phyloP scores from a whole-genome alignment of 2,329 filamentous ascomycete species.

The Fusarium nelsonii region DNA sequence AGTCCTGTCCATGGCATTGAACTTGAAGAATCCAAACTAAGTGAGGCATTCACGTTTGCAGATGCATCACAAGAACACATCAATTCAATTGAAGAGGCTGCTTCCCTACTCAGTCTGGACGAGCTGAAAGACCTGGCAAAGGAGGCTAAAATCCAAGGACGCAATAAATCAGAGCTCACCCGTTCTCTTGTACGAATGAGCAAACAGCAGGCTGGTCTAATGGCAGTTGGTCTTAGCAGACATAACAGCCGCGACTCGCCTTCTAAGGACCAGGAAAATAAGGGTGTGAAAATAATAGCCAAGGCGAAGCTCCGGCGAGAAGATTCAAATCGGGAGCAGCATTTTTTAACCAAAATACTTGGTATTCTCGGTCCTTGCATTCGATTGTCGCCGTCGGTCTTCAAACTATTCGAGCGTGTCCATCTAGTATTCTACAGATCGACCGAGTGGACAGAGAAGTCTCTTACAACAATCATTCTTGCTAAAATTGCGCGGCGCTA shows the following conservation, averaged over 20 bases:
- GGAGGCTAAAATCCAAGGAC: slow-evolving; percentile 87
- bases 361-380: slow-evolving; percentile 85
- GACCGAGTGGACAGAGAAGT: slow-evolving; percentile 97
- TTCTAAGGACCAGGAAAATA: slow-evolving; percentile 59
- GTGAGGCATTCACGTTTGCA: slow-evolving; percentile 78
- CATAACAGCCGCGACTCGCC: slow-evolving; percentile 70
- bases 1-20: slow-evolving; percentile 50
- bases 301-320: slow-evolving; percentile 45
- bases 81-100: slow-evolving; percentile 83
- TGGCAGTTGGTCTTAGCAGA: slow-evolving; percentile 74
- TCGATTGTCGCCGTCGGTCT: slow-evolving; percentile 76
- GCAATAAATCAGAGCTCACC: slow-evolving; percentile 85
- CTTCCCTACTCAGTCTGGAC: slow-evolving; percentile 83
- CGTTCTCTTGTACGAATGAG: slow-evolving; percentile 80
- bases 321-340: slow-evolving; percentile 73
- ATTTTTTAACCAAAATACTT: slow-evolving; percentile 84
- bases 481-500: slow-evolving; percentile 89
- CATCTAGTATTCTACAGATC: slow-evolving; percentile 97
- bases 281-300: slow-evolving; percentile 18
- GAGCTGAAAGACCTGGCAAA: slow-evolving; percentile 88
- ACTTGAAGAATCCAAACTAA: slow-evolving; percentile 61
- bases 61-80: slow-evolving; percentile 82
- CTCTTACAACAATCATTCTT: slow-evolving; percentile 92
- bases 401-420: slow-evolving; percentile 91
- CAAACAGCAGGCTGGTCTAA: slow-evolving; percentile 79